A percentile compares a stretch with the other conserved stretches of the same genome.
phyloP scores from a whole-genome alignment of 148 eudicot species.

The Silene conica region DNA sequence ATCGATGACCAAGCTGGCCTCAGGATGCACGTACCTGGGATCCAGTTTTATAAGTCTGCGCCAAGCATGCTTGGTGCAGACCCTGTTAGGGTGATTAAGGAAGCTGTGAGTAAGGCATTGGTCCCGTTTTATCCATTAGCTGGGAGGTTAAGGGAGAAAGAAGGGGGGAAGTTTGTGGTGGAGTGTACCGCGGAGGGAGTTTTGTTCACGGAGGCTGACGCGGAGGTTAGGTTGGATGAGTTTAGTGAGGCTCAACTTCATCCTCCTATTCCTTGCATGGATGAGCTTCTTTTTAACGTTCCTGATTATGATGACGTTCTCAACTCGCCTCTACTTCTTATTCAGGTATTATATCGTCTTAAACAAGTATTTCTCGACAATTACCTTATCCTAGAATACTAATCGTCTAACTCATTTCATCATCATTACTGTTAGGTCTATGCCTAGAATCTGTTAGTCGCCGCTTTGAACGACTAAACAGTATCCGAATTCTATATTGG shows the following conservation, averaged over 20 bases:
- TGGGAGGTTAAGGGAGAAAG: conserved; percentile 35
- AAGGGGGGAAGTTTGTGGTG: conserved; percentile 27
- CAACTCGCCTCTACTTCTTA: conserved; percentile 17
- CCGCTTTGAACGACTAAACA: too few relatives aligned
- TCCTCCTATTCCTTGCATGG: conserved; percentile 32
- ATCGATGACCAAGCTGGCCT: conserved; percentile 42
- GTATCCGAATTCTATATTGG: too few relatives aligned
- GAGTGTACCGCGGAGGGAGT: conserved; percentile 34
- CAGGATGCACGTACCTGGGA: conserved; percentile 33
- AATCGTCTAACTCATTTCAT: too few relatives aligned
- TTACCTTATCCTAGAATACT: too few relatives aligned
- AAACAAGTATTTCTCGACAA: too few relatives aligned
- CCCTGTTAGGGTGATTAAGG: conserved; percentile 33
- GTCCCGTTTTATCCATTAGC: conserved; percentile 40
- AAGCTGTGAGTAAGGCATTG: conserved; percentile 35
- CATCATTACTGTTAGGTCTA: too few relatives aligned
- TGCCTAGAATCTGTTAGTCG: too few relatives aligned
- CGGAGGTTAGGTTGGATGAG: conserved; percentile 24
- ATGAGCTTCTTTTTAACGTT: conserved; percentile 21
- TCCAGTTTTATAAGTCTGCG: conserved; percentile 30
- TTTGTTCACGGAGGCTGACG: conserved; percentile 27
- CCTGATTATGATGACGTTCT: conserved; percentile 18
- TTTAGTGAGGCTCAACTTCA: conserved; percentile 23
- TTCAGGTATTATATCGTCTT: conserved; percentile 18
- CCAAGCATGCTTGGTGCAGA: conserved; percentile 14